Base-by-base conservation (phyloP, 2,329 filamentous ascomycete species). In the Chaetomiaceae sp. region DNA sequence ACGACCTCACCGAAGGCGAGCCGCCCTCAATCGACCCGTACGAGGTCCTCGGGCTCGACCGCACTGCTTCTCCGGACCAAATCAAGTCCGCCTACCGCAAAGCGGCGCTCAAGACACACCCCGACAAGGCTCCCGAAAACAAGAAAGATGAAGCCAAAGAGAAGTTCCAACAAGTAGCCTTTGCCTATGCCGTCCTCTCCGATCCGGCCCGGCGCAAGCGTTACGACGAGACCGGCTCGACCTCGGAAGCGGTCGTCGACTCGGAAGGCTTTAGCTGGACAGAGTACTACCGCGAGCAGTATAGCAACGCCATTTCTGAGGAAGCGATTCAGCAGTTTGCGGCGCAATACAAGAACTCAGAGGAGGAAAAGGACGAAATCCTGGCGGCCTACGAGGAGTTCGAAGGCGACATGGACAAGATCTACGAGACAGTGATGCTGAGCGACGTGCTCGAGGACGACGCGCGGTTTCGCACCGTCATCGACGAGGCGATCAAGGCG, bases 1-100 rank as follows among this genome's bases (percentile, higher is more conserved):
- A 83, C 39, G 78, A 84, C 30, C 59, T 73, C 18, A 53, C 71
- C 19, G 71, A 76, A 20, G 49, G 42, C 39, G 73, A 79, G 30
- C 83, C 79, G 1, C 85, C 86, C 0, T 60, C 60, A 15, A 80
- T 85, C 35, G 72, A 86, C 57, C 91, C 93, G 0, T 98, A 98
- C 61, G 78, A 83, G 58, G 79, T 91, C 44, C 80, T 98, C 8
- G 78, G 73, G 18, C 65, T 98, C 33, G 75, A 83, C 30, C 79
- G 79, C 50, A 71, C 78, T 42, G 89, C 89, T 12, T 86, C 85
- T 0, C 69, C 81, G 33, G 81, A 88, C 52, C 79, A 95, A 59
- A 78, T 98, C 69, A 96, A 94, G 65, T 81, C 80, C 15, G 88
- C 91, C 15, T 98, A 98, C 71, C 86, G 88, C 62, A 95, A 94